Conservation (phyloP, 2,329 filamentous ascomycete species). For the Diaporthe australafricana region DNA sequence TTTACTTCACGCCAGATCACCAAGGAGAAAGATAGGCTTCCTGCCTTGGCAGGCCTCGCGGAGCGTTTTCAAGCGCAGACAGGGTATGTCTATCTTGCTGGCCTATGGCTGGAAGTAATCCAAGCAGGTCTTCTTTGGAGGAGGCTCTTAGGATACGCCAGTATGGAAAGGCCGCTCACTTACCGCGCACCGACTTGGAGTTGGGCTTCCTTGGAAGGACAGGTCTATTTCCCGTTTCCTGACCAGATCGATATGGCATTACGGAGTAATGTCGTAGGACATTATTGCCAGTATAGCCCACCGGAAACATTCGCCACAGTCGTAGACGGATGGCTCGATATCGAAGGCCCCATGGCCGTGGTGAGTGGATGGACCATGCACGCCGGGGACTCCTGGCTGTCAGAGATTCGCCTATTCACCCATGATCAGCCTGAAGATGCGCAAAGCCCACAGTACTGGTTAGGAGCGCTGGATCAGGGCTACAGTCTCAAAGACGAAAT, state of each 20-base stretch:
- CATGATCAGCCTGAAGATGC: not conserved
- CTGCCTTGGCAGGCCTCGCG: slow-evolving; percentile 2
- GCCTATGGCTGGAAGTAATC: not conserved
- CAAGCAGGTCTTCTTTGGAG: not conserved
- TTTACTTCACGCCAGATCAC: not conserved
- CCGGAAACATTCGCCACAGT: not conserved
- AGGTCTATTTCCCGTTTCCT: not conserved
- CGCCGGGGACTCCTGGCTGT: not conserved
- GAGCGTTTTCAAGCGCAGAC: not conserved
- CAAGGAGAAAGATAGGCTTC: not conserved
- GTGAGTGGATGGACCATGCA: not conserved
- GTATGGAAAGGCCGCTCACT: not conserved
- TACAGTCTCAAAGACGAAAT: not conserved
- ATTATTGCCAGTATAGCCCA: not conserved
- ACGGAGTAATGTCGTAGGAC: not conserved
- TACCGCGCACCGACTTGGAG: not conserved
- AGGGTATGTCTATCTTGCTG: not conserved
- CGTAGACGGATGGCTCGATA: not conserved
- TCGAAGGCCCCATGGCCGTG: not conserved
- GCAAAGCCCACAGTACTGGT: not conserved
- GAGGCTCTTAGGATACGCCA: too few relatives aligned
- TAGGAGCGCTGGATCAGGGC: not conserved
- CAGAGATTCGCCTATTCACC: not conserved
- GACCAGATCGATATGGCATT: not conserved
- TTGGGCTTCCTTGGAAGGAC: not conserved